phyloP scores from a whole-genome alignment of 116 monocot genomes.

The Papilionanthe hybrid region DNA sequence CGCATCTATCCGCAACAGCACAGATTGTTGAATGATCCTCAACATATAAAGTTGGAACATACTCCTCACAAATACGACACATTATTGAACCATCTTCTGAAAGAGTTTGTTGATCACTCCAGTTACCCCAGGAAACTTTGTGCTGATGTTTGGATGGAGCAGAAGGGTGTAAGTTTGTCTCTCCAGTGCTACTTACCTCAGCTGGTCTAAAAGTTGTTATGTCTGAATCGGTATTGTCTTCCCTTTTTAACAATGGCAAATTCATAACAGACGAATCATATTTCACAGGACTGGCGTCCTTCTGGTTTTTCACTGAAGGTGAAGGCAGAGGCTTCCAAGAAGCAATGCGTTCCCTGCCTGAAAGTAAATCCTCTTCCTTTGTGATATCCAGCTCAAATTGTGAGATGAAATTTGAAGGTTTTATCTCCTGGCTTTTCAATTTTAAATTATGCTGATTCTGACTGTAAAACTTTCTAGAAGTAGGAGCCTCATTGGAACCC shows the following conservation, averaged over 20 bases:
- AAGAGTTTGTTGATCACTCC: constrained; percentile 75
- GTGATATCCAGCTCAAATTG: constrained; percentile 32
- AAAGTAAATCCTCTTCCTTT: constrained; percentile 36
- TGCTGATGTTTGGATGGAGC: constrained; percentile 69
- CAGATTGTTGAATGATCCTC: constrained; percentile 90
- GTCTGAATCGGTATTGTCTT: constrained; percentile 24
- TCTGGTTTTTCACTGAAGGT: constrained; percentile 27
- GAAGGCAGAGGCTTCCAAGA: constrained; percentile 87
- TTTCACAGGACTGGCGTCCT: constrained; percentile 27
- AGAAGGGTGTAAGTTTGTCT: constrained; percentile 40
- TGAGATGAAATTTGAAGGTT: constrained; percentile 51
- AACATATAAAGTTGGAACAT: constrained; percentile 84
- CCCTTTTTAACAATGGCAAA: constrained; percentile 12
- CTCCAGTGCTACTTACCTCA: constrained; percentile 40
- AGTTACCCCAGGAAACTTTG: constrained; percentile 83
- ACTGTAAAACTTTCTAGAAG: constrained; percentile 79
- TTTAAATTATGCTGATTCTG: constrained; percentile 77
- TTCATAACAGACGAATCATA: constrained; percentile 22
- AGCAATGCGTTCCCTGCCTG: constrained; percentile 54
- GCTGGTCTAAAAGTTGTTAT: constrained; percentile 24
- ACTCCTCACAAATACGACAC: constrained; percentile 99
- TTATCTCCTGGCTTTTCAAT: constrained; percentile 95
- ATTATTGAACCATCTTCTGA: constrained; percentile 83
- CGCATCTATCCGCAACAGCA: constrained; percentile 88
- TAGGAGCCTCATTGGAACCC: constrained; percentile 30